Percentiles rank a stretch among this genome's conserved stretches.
Conservation (phyloP, 2,329 filamentous ascomycete species). For the Aspergillus latus region DNA sequence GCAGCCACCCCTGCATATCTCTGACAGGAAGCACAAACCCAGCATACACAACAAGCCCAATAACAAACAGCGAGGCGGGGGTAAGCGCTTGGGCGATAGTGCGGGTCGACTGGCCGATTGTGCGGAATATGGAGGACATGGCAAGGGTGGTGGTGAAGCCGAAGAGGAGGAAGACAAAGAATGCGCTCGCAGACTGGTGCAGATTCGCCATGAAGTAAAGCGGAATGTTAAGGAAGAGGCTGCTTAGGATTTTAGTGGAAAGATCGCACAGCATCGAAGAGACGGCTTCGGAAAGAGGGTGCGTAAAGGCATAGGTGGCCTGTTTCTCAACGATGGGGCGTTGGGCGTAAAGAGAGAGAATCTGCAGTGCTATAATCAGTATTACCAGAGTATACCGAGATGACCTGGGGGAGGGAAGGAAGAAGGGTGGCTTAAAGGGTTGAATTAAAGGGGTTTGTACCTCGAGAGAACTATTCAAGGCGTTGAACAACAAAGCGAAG, state of each 20-base stretch:
- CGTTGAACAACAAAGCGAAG: constrained; percentile 81
- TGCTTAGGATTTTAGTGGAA: constrained; percentile 74
- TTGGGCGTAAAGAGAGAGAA: constrained; percentile 15
- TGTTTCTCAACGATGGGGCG: constrained; percentile 20
- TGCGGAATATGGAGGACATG: constrained; percentile 82
- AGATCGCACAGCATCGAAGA: constrained; percentile 26
- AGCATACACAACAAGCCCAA: constrained; percentile 46
- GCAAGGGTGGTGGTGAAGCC: constrained; percentile 56
- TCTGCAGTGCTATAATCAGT: background rate
- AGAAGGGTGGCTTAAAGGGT: background rate
- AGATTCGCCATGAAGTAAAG: constrained; percentile 85
- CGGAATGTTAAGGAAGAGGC: constrained; percentile 70
- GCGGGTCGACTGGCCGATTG: constrained; percentile 71
- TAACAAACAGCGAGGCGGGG: constrained; percentile 48
- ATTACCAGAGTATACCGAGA: too few relatives aligned
- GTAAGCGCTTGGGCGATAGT: constrained; percentile 55
- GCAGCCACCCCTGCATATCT: constrained; percentile 72
- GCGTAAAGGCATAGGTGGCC: constrained; percentile 18
- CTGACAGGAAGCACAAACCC: constrained; percentile 40
- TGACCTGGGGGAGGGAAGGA: background rate
- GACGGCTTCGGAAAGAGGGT: constrained; percentile 12
- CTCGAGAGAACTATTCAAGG: constrained; percentile 72
- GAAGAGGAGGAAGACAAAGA: constrained; percentile 68
- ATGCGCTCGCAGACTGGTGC: constrained; percentile 70
- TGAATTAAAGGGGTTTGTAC: background rate